Evolutionary conservation across 352 stramenopile genomes (phyloP).

Genomic region (Globisporangium acanthophoron): DNA sequence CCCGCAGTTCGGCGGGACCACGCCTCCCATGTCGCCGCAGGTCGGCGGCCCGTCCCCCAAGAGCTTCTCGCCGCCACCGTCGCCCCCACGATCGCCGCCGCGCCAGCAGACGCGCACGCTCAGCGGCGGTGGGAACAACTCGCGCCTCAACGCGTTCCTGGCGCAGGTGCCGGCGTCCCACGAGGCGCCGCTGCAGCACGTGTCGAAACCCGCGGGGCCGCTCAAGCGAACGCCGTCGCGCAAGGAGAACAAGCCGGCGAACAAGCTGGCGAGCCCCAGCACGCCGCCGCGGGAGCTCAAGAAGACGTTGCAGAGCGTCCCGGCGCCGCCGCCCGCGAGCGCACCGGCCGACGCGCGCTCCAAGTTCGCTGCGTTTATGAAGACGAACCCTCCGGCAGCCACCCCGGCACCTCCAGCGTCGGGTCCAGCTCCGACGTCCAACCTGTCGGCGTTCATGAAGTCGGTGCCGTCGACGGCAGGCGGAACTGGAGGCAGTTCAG

Average conservation of each 20-base stretch:
- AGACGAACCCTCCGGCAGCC: conserved; percentile 49
- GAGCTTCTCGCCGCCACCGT: conserved; percentile 12
- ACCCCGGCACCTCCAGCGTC: conserved; percentile 10
- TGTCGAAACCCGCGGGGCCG: conserved; percentile 48
- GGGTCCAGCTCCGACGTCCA: conserved; percentile 15
- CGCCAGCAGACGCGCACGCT: conserved; percentile 32
- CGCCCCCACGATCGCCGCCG: conserved; percentile 11
- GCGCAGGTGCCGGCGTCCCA: conserved; percentile 62
- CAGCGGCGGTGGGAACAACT: conserved; percentile 45
- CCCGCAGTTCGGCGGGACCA: conserved; percentile 25
- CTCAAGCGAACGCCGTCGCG: conserved; percentile 38
- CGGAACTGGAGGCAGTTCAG: conserved; percentile 12
- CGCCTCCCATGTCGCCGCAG: conserved; percentile 16
- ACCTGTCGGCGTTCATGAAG: conserved; percentile 24
- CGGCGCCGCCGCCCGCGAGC: conserved; percentile 11
- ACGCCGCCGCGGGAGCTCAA: conserved; percentile 20
- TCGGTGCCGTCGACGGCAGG: conserved; percentile 21
- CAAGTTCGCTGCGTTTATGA: conserved; percentile 82
- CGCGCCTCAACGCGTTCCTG: conserved; percentile 71
- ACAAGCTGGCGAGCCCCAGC: conserved; percentile 16
- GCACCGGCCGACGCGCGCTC: conserved; percentile 36
- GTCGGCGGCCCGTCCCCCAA: conserved; percentile 2
- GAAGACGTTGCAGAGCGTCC: conserved; percentile 12
- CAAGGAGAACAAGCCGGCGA: conserved; percentile 28
- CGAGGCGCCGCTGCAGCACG: conserved; percentile 51